These are phyloP conservation scores for Leccinum pachyderme DNA, from an alignment of 1,284 basidiomycete genomes.

Conservation along the genomic window DNA sequence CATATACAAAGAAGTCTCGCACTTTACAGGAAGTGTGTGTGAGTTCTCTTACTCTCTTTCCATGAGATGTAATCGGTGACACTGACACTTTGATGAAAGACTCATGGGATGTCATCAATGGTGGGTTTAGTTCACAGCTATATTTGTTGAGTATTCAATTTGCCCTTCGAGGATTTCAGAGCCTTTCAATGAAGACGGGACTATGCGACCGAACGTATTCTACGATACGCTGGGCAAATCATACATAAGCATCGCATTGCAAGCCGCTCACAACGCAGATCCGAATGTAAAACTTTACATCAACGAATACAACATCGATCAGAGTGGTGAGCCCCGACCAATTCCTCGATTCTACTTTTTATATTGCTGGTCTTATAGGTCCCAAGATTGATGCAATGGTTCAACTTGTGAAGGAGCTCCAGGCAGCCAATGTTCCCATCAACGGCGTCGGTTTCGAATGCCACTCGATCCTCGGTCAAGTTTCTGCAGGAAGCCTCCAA, in stretches of 20 bases:
- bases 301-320: constrained; percentile 22
- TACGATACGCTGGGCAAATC: constrained; percentile 12
- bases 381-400: constrained; percentile 25
- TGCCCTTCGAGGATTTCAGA: constrained; percentile 8
- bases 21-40: constrained; percentile 16
- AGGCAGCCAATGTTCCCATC: constrained; percentile 11
- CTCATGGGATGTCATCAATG: constrained; percentile 25
- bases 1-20: constrained; percentile 14
- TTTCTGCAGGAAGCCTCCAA: constrained; percentile 38
- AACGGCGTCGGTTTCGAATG: constrained; percentile 23
- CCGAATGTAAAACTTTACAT: constrained; percentile 19
- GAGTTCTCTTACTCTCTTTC: neutral
- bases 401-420: constrained; percentile 15
- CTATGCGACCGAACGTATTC: constrained; percentile 15
- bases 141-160: neutral
- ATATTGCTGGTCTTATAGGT: neutral
- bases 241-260: constrained; percentile 19
- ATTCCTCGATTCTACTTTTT: neutral
- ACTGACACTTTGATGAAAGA: constrained; percentile 9
- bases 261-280: constrained; percentile 17
- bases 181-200: constrained; percentile 16
- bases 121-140: constrained; percentile 1
- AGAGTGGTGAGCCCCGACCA: constrained; percentile 1
- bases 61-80: neutral
- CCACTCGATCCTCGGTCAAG: constrained; percentile 51